Conservation (phyloP, 257 asterid species). For the Gentiana straminea region DNA sequence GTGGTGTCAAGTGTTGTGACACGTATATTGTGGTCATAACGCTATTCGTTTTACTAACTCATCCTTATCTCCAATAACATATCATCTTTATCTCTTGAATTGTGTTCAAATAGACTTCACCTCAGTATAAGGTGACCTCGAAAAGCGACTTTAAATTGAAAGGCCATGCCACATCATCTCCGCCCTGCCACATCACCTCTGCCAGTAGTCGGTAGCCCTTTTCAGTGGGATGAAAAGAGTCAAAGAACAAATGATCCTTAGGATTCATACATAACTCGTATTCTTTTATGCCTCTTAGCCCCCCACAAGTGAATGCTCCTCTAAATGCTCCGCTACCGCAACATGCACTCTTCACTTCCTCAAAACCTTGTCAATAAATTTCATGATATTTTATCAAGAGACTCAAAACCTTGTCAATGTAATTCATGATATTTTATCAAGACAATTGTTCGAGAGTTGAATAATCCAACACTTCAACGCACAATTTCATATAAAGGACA, state of each 20-base stretch:
- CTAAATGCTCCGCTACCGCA: constrained; percentile 24
- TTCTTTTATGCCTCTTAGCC: constrained; percentile 15
- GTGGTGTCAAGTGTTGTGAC: no score
- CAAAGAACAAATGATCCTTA: constrained; percentile 19
- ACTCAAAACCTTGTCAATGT: no score
- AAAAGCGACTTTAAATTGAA: constrained; percentile 4
- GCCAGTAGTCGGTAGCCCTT: constrained; percentile 21
- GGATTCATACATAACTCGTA: constrained; percentile 24
- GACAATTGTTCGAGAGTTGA: no score
- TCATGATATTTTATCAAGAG: no score
- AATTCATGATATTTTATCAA: no score
- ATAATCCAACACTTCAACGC: no score
- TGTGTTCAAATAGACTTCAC: no score
- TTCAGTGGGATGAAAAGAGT: constrained; percentile 25
- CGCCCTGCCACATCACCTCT: constrained; percentile 20
- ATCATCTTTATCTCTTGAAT: no score
- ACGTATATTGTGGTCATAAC: no score
- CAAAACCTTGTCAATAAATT: constrained; percentile 8
- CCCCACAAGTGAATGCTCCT: constrained; percentile 29
- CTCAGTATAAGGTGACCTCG: not conserved
- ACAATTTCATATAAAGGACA: no score
- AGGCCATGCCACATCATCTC: not conserved
- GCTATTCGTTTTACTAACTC: no score
- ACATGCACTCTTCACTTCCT: constrained; percentile 28
- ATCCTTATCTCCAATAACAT: no score